Evolutionary conservation across 2,329 filamentous ascomycete genomes (phyloP).

Genomic region (Aspergillus awamori): DNA sequence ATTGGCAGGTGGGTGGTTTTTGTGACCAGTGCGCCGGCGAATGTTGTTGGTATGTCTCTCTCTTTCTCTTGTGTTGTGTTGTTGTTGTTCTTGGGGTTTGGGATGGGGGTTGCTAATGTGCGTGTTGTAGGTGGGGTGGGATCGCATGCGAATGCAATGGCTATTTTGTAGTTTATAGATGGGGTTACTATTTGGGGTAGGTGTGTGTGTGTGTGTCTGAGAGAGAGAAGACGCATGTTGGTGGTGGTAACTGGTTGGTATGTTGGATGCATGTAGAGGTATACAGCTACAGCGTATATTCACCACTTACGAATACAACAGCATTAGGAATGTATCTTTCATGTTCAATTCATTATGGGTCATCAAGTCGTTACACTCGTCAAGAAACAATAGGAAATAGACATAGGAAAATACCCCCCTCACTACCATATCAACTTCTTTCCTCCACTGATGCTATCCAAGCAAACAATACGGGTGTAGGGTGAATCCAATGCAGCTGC

Average conservation of each 20-base stretch:
- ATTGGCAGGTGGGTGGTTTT: constrained; percentile 46
- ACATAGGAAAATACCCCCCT: constrained; percentile 15
- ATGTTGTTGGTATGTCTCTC: constrained; percentile 40
- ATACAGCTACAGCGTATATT: neutral
- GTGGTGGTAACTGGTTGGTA: too few relatives aligned
- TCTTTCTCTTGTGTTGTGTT: neutral
- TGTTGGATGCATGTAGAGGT: neutral
- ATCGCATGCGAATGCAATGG: constrained; percentile 38
- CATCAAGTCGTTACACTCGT: constrained; percentile 19
- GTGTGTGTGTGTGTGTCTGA: neutral
- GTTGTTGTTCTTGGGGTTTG: neutral
- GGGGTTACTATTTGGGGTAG: neutral
- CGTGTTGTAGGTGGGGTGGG: constrained; percentile 33
- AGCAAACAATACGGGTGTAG: neutral
- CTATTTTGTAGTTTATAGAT: constrained; percentile 29
- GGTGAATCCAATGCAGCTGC: neutral
- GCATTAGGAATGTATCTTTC: neutral
- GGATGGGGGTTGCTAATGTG: neutral
- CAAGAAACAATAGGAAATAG: constrained; percentile 4
- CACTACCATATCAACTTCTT: neutral
- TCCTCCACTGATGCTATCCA: neutral
- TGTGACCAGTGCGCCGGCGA: constrained; percentile 46
- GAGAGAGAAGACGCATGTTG: too few relatives aligned
- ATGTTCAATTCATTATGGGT: constrained; percentile 5
- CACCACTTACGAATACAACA: neutral